phyloP scores from a whole-genome alignment of 306 rosid species.

The Vigna radiata region DNA sequence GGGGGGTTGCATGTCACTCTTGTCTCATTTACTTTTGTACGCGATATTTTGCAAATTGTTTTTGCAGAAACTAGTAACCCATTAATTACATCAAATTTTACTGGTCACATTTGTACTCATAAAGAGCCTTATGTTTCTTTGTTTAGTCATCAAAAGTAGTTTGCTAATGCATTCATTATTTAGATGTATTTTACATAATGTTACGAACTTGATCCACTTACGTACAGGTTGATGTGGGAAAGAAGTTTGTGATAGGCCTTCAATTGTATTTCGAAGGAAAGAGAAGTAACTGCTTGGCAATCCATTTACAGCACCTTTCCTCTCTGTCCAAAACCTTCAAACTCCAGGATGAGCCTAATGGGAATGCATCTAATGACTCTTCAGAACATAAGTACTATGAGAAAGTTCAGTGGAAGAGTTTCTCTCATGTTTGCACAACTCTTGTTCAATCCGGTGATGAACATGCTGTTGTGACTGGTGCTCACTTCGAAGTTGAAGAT shows the following conservation, averaged over 20 bases:
- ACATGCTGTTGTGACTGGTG: conserved; percentile 74
- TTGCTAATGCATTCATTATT: not conserved
- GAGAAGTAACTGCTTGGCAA: conserved; percentile 77
- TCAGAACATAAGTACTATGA: conserved; percentile 74
- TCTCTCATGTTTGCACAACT: conserved; percentile 88
- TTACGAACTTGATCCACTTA: conserved; percentile 33
- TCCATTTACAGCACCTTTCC: conserved; percentile 93
- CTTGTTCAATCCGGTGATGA: conserved; percentile 76
- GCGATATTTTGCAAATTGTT: conserved; percentile 5
- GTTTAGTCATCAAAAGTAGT: conserved; percentile 13
- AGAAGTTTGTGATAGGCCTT: conserved; percentile 86
- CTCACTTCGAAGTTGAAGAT: conserved; percentile 75
- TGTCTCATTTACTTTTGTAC: conserved; percentile 27
- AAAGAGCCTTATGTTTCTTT: conserved; percentile 33
- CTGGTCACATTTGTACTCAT: not conserved
- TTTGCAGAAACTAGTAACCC: not conserved
- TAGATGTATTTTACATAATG: too few species aligned
- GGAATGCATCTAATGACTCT: conserved; percentile 40
- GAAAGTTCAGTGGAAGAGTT: conserved; percentile 93
- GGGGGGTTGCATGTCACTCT: not conserved
- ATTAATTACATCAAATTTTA: too few species aligned
- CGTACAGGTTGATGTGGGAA: conserved; percentile 79
- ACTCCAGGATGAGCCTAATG: conserved; percentile 53
- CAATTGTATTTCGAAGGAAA: conserved; percentile 85
- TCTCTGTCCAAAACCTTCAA: conserved; percentile 73